Conservation (phyloP, 208 protist genomes). For the Acanthamoeba polyphaga region DNA sequence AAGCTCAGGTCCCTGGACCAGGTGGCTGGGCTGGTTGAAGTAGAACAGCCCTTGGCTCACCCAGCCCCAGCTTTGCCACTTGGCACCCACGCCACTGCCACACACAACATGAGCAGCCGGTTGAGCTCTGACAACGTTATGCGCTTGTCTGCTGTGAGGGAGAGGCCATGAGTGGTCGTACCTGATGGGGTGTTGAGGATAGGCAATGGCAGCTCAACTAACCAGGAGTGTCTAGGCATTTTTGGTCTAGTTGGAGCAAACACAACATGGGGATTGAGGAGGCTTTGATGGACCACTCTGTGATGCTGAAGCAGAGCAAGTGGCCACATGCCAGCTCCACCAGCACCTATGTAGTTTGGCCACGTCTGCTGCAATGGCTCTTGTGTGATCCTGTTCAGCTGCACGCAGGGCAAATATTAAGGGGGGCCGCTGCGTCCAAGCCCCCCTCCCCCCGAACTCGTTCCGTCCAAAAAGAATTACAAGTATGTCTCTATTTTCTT, state of each 20-base stretch:
- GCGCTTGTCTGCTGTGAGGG: no score
- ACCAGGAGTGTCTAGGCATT: no score
- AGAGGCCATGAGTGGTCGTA: neutral
- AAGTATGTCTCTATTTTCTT: no score
- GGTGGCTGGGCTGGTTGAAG: neutral
- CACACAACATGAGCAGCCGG: no score
- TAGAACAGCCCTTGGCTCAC: neutral
- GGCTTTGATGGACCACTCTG: neutral
- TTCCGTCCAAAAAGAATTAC: no score
- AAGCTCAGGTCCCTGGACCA: neutral
- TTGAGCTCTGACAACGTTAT: no score
- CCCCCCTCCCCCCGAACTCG: no score
- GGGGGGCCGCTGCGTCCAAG: no score
- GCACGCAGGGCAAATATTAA: neutral
- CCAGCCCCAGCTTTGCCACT: slow-evolving; percentile 53
- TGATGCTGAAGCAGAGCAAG: slow-evolving; percentile 24
- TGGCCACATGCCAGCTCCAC: neutral
- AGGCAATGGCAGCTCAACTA: no score
- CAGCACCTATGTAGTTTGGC: slow-evolving; percentile 26
- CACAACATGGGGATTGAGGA: no score
- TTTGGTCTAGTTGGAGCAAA: no score
- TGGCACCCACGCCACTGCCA: slow-evolving; percentile 5
- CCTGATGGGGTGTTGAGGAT: slow-evolving; percentile 49
- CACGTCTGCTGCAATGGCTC: neutral
- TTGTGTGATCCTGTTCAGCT: slow-evolving; percentile 17